Conservation (phyloP, 1,139 yeast genomes). For the Tardiomyces digboiensis region DNA sequence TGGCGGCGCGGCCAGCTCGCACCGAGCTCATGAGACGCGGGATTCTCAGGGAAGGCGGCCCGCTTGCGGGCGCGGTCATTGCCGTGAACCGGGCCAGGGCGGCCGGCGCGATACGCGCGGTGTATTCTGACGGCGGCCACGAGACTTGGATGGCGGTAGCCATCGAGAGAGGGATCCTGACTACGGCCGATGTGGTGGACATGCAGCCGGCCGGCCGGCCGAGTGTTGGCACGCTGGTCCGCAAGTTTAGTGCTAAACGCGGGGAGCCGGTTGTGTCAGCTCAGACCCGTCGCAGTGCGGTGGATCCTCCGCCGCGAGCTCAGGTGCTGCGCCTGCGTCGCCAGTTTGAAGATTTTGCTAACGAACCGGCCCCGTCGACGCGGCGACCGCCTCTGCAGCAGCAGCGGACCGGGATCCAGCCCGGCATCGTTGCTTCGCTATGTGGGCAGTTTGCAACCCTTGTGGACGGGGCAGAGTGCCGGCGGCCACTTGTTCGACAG, state of each 20-base stretch:
- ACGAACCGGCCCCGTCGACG: not conserved
- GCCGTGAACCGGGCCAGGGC: constrained; percentile 4
- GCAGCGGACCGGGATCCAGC: not conserved
- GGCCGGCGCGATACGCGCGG: constrained; percentile 2
- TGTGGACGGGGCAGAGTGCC: not conserved
- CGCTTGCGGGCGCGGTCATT: constrained; percentile 2
- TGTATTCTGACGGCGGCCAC: not conserved
- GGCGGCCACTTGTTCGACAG: not conserved
- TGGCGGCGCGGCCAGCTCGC: constrained; percentile 16
- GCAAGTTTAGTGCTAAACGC: constrained; percentile 1
- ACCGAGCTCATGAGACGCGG: constrained; percentile 16
- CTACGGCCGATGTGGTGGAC: not conserved
- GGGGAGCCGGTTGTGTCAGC: constrained; percentile 1
- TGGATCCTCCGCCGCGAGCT: constrained; percentile 5
- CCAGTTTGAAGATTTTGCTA: not conserved
- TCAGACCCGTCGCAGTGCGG: constrained; percentile 3
- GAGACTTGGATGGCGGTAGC: not conserved
- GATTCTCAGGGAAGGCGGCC: constrained; percentile 7
- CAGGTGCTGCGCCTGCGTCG: constrained; percentile 2
- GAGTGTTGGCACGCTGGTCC: not conserved
- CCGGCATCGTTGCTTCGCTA: not conserved
- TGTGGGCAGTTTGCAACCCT: not conserved
- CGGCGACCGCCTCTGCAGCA: not conserved
- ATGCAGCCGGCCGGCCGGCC: not conserved
- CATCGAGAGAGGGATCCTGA: not conserved